Evolutionary conservation across 352 stramenopile genomes (phyloP), one percentile per base, ranked within the genome.

Genomic region (Phytopythium helicoides): DNA sequence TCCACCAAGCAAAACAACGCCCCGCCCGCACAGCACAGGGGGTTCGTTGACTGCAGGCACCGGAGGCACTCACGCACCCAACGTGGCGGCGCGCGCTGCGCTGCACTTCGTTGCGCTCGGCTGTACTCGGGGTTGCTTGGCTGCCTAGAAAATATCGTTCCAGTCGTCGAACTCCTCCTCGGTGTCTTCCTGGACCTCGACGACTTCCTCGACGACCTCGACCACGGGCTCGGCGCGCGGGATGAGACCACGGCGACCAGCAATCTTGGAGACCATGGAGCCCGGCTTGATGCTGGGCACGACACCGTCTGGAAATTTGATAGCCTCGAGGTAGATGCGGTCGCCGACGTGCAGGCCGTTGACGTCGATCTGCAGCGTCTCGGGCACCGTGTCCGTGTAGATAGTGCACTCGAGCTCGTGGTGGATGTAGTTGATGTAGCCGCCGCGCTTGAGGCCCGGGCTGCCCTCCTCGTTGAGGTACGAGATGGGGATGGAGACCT

Each of bases 401-500:
- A 89, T 75, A 54, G 56, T 68, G 69, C 86, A 95, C 52, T 91
- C 79, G 47, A 95, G 77, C 40, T 90, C 68, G 61, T 94, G 83
- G 68, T 87, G 58, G 50, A 95, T 92, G 73, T 92, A 76, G 75
- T 94, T 95, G 63, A 98, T 96, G 64, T 93, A 98, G 34, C 92
- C 92, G 58, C 93, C 92, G 28, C 89, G 82, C 76, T 98, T 98
- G 67, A 98, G 83, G n/a, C 91, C 92, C 12, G 89, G 90, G 33
- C 76, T 95, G 46, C 94, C 86, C 77, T 98, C 94, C 51, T 96
- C 78, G 59, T 98, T 98, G 54, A 97, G 60, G 63, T 95, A 95
- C 47, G 72, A 82, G 55, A 98, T 83, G 25, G 94, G 94, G 57
- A 98, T 96, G 35, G 82, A 82, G 26, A 98, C 80, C 35, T 86